These are phyloP conservation scores for Ligustrum vulgare DNA, from an alignment of 257 asterid species.

Conservation along the genomic window DNA sequence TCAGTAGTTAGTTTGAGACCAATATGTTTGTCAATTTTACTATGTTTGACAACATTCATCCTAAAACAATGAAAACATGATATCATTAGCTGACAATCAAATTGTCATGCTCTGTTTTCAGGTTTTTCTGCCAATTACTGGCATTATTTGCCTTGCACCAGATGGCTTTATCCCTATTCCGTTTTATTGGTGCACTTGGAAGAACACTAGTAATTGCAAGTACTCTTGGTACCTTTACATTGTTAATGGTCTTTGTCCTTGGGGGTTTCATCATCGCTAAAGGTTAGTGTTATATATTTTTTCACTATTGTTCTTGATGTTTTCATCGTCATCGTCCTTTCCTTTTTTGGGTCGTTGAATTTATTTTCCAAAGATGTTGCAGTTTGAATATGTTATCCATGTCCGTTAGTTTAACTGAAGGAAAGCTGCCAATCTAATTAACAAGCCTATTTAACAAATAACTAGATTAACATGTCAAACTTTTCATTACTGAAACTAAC, in stretches of 20 bases:
- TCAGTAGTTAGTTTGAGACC: background rate
- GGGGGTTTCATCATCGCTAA: constrained; percentile 87
- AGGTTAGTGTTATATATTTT: constrained; percentile 45
- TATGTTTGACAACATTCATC: background rate
- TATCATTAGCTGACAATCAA: background rate
- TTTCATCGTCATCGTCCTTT: no score
- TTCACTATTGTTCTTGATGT: background rate
- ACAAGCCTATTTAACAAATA: no score
- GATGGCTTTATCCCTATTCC: constrained; percentile 85
- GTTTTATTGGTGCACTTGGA: constrained; percentile 79
- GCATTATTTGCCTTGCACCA: constrained; percentile 79
- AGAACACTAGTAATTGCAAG: constrained; percentile 74
- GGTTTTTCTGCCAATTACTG: constrained; percentile 82
- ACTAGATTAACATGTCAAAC: no score
- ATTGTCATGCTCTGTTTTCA: constrained; percentile 24
- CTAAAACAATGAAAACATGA: background rate
- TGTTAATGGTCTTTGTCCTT: constrained; percentile 79
- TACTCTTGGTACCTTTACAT: constrained; percentile 76
- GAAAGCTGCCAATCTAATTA: no score
- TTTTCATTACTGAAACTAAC: no score
- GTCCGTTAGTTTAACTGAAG: no score
- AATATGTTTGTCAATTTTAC: background rate
- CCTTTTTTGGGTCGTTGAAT: no score
- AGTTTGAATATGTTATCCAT: no score
- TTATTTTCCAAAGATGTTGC: no score